These are phyloP conservation scores for Arabis alpina DNA, from an alignment of 345 rosid genomes.

Conservation along the genomic window DNA sequence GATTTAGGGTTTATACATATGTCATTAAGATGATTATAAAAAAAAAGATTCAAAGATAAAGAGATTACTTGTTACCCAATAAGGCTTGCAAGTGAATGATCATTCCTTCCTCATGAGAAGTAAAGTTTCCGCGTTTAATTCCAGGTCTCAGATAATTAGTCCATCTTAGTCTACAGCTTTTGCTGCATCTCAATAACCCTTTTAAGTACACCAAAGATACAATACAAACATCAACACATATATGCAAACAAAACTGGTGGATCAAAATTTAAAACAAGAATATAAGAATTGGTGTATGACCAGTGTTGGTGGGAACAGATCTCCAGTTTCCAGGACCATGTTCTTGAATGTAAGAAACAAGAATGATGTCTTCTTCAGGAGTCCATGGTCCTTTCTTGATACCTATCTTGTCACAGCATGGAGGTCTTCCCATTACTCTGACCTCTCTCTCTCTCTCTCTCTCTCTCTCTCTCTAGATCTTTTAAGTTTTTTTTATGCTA, in stretches of 20 bases:
- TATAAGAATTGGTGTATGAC: slow-evolving; percentile 36
- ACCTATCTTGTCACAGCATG: slow-evolving; percentile 86
- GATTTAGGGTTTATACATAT: slow-evolving; percentile 31
- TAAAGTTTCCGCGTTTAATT: slow-evolving; percentile 94
- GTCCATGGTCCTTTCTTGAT: slow-evolving; percentile 99
- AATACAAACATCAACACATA: slow-evolving; percentile 12
- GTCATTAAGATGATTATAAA: slow-evolving; percentile 14
- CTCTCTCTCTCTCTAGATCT: slow-evolving; percentile 37
- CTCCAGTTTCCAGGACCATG: slow-evolving; percentile 99
- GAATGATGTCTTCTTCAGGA: slow-evolving; percentile 92
- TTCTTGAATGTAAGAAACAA: slow-evolving; percentile 91
- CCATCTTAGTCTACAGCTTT: slow-evolving; percentile 99
- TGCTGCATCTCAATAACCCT: slow-evolving; percentile 95
- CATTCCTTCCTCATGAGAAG: slow-evolving; percentile 98
- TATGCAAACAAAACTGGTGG: neutral
- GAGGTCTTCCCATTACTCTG: slow-evolving; percentile 85
- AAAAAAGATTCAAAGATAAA: neutral
- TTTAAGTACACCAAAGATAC: slow-evolving; percentile 26
- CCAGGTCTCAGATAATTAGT: slow-evolving; percentile 99
- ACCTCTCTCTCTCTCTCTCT: slow-evolving; percentile 14
- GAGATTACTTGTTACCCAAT: slow-evolving; percentile 98
- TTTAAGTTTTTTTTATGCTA: slow-evolving; percentile 6
- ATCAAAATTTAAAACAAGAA: neutral
- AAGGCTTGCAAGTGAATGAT: slow-evolving; percentile 96
- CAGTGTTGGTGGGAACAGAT: slow-evolving; percentile 94